Base-by-base conservation (phyloP, 2,329 filamentous ascomycete species). In the Penicillium sp. region DNA sequence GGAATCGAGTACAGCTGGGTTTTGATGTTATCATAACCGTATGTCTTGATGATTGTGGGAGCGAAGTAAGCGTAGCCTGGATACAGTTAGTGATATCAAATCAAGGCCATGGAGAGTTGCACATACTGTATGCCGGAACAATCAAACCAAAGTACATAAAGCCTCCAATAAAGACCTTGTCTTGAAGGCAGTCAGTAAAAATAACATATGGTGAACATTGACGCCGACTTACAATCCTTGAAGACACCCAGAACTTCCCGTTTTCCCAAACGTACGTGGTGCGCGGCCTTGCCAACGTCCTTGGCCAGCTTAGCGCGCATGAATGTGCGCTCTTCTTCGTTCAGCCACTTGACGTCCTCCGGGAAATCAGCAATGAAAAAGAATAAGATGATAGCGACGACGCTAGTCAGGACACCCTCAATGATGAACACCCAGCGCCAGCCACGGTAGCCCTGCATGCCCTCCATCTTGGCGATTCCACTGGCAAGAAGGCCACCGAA, bases 121-220 rank as follows among this genome's bases (percentile, higher is more conserved):
- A 58, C 64, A 45, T 57, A 63, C 86, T 81, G 68, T 91, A 92
- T 4, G 87, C 88, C 0, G 89, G 88, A 1, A 92, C 88, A 60
- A 92, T 85, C 55, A 92, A 79, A 10, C 88, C 89, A 63, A 92
- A 86, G 73, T 92, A 93, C 88, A 92, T 92, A 70, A 92, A 79
- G 0, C 87, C 88, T 42, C 87, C 89, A 13, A 91, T 71, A 63
- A 89, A 83, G 63, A 92, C 81, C 71, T 89, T 90, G 64, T 74
- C 74, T 76, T 48, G 5, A 18, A 16, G 22, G 29, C 22, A 34
- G 56, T 68, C 31, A 67, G 65, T 41, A 41, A 5, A 38, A 11
- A 8, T 21, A 9, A 40, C n/a, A 6, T 16, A 14, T 39, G 16
- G 14, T 32, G 3, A 11, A 21, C 3, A 11, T 11, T 14, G 11